phyloP scores from a whole-genome alignment of 2,329 filamentous ascomycete genomes.

The Myriosclerotinia scirpicola region DNA sequence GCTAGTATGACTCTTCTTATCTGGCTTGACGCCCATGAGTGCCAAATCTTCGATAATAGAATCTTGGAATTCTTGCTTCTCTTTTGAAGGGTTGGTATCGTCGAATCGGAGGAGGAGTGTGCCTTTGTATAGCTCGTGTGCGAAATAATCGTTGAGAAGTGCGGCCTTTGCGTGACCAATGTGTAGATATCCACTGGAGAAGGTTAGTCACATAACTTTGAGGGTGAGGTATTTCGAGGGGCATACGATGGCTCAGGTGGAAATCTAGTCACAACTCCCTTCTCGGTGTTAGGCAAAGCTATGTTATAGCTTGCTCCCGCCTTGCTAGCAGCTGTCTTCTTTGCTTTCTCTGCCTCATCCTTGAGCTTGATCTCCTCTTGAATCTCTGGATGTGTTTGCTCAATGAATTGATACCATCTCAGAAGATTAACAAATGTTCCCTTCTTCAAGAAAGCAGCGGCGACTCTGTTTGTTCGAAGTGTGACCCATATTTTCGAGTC shows the following conservation, averaged over 20 bases:
- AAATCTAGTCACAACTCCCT: conserved; percentile 89
- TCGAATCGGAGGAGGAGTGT: conserved; percentile 91
- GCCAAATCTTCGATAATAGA: conserved; percentile 88
- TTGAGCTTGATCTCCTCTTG: conserved; percentile 67
- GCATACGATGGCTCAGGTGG: conserved; percentile 86
- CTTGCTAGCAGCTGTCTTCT: conserved; percentile 67
- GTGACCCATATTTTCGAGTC: conserved; percentile 84
- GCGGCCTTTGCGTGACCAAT: conserved; percentile 96
- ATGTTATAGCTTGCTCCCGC: conserved; percentile 88
- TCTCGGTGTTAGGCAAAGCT: conserved; percentile 77
- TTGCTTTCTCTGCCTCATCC: conserved; percentile 67
- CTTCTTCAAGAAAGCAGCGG: conserved; percentile 76
- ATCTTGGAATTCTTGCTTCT: conserved; percentile 95
- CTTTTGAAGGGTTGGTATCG: conserved; percentile 95
- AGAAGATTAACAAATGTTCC: conserved; percentile 72
- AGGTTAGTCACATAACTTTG: conserved; percentile 25
- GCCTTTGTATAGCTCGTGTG: conserved; percentile 88
- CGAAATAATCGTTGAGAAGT: conserved; percentile 94
- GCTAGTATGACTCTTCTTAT: conserved; percentile 83
- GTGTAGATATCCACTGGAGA: conserved; percentile 72
- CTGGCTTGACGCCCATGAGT: conserved; percentile 88
- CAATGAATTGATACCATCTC: conserved; percentile 86
- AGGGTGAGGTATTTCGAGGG: neutral
- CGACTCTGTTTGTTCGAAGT: conserved; percentile 81
- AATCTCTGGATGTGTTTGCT: conserved; percentile 77